Percentiles rank a stretch among this genome's conserved stretches.
phyloP scores from a whole-genome alignment of 2,329 filamentous ascomycete genomes.

The Rhynchosporium secalis region DNA sequence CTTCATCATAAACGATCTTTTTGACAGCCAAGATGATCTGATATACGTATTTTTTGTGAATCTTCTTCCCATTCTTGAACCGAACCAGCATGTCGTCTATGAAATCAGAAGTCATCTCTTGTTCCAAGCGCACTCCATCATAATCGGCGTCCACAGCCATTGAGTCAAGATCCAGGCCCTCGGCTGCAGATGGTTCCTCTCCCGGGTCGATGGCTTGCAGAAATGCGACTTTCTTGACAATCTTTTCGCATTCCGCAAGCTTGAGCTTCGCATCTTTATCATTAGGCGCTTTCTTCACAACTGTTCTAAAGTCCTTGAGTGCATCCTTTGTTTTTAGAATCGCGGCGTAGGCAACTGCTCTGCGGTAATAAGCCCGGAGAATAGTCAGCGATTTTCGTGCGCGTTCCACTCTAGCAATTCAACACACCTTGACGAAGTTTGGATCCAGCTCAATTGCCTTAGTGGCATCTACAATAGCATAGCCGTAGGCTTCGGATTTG shows the following conservation, averaged over 20 bases:
- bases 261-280: slow-evolving; percentile 93
- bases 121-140: slow-evolving; percentile 75
- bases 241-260: slow-evolving; percentile 89
- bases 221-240: slow-evolving; percentile 89
- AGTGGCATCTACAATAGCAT: slow-evolving; percentile 85
- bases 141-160: slow-evolving; percentile 83
- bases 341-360: slow-evolving; percentile 87
- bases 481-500: slow-evolving; percentile 93
- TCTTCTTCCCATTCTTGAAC: slow-evolving; percentile 94
- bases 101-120: slow-evolving; percentile 93
- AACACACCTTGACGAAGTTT: slow-evolving; percentile 77
- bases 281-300: slow-evolving; percentile 79
- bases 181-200: slow-evolving; percentile 88
- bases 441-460: slow-evolving; percentile 90
- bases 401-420: background rate
- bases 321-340: slow-evolving; percentile 88
- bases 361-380: slow-evolving; percentile 83
- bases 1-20: slow-evolving; percentile 86
- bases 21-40: slow-evolving; percentile 90
- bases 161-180: slow-evolving; percentile 82
- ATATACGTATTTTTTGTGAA: slow-evolving; percentile 96
- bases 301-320: slow-evolving; percentile 87
- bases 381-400: slow-evolving; percentile 24
- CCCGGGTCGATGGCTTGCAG: slow-evolving; percentile 91
- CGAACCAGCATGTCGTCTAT: slow-evolving; percentile 95